These are phyloP conservation scores for Luvunga scandens DNA, from an alignment of 345 rosid species.

Conservation along the genomic window DNA sequence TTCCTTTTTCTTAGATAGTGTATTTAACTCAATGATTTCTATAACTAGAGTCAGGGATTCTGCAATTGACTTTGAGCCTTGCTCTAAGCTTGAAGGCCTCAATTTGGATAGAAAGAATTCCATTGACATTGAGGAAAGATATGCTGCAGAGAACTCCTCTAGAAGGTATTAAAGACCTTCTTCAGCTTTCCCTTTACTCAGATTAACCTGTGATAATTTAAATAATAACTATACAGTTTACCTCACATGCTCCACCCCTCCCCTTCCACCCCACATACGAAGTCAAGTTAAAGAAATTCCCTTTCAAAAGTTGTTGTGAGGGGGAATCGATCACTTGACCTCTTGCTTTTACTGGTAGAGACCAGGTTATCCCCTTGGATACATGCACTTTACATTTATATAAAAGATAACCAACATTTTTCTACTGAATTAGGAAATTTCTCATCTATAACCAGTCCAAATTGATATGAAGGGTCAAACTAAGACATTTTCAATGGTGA, in stretches of 20 bases:
- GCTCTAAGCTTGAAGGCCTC: constrained; percentile 71
- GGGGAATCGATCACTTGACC: not conserved
- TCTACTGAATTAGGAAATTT: not conserved
- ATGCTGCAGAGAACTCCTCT: constrained; percentile 22
- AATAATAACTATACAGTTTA: not conserved
- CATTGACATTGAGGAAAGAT: constrained; percentile 30
- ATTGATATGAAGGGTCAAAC: not conserved
- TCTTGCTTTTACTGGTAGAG: not conserved
- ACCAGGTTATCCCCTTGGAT: too few relatives aligned
- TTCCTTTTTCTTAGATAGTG: not conserved
- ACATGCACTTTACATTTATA: too few relatives aligned
- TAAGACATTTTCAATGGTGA: not conserved
- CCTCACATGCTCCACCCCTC: not conserved
- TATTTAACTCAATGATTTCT: constrained; percentile 1
- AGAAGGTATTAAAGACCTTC: constrained; percentile 37
- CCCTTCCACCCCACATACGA: not conserved
- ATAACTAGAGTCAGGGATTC: constrained; percentile 38
- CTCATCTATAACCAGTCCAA: not conserved
- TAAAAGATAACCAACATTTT: not conserved
- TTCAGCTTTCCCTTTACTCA: not conserved
- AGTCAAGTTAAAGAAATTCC: not conserved
- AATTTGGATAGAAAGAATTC: constrained; percentile 62
- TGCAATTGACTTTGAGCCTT: constrained; percentile 64
- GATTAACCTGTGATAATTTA: not conserved
- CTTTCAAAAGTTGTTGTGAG: not conserved